Base-by-base conservation (phyloP, 2,329 filamentous ascomycete species). In the Ophioceras dolichostomum region DNA sequence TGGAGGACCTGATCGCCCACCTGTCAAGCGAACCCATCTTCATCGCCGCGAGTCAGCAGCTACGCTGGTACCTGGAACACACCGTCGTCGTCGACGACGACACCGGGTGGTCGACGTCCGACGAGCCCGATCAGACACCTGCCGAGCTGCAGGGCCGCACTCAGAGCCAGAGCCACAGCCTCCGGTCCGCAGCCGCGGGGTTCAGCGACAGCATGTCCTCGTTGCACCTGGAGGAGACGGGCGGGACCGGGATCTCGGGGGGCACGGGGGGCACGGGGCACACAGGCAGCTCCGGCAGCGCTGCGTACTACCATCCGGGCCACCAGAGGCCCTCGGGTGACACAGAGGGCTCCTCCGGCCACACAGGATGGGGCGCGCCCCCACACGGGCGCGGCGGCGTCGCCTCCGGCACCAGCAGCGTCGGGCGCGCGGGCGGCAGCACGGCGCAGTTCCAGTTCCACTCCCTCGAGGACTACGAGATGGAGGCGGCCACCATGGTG, bases 31-130 rank as follows among this genome's bases (percentile, higher is more conserved):
- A 84, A 44, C 79, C 84, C 9, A 82, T 93, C 36, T 94, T 93
- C 57, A 77, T 83, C 16, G 78, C 84, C 14, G 85, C 88, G 3
- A 83, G 86, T 4, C 80, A 84, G 47, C 86, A 95, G 52, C 91
- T 98, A 61, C 73, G 77, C 16, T 70, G 72, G n/a, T 79, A 83
- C 48, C 64, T 96, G 13, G 82, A 88, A 32, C 67, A 70, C 35
- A 68, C 67, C 40, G 79, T 87, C 2, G 65, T 75, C 5, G 83
- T 94, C 49, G 88, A 96, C 52, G 91, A 96, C 50, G 89, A 98
- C 53, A 83, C 83, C 0, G 79, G 83, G 10, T 98, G 91, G 91
- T 86, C 83, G n/a, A 83, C 79, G 50, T 75, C 76, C 33, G 89
- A 96, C 51, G 73, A 76, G 17, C 65, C 76, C 13, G 35, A 20